phyloP scores from a whole-genome alignment of 75 land plant species.

The Cunninghamia lanceolata region DNA sequence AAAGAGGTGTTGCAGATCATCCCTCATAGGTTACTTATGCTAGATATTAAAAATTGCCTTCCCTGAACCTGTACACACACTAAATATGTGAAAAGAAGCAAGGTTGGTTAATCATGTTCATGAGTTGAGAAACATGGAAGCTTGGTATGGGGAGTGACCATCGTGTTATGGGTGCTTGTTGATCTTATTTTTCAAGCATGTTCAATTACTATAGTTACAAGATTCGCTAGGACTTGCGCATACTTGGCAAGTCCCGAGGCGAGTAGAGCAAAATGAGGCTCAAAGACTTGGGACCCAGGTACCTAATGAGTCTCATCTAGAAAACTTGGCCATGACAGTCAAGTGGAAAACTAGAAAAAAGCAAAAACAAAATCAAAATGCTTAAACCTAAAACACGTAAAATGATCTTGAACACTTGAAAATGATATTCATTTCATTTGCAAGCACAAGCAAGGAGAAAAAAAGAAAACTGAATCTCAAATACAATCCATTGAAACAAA shows the following conservation, averaged over 20 bases:
- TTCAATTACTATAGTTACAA: too few species aligned
- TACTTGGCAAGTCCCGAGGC: too few species aligned
- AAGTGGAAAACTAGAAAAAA: too few species aligned
- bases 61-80: background rate
- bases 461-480: background rate
- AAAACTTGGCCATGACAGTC: too few species aligned
- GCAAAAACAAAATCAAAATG: too few species aligned
- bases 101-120: background rate
- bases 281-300: too few species aligned
- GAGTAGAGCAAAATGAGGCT: too few species aligned
- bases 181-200: background rate
- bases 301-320: too few species aligned
- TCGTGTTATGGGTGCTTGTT: background rate
- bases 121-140: background rate
- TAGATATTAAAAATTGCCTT: background rate
- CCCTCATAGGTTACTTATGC: background rate
- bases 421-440: background rate
- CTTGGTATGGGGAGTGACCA: conserved; percentile 1
- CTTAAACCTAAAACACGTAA: too few species aligned
- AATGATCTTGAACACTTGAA: background rate
- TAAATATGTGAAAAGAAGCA: background rate
- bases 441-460: background rate
- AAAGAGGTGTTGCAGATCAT: background rate
- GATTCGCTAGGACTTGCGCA: too few species aligned
- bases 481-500: too few species aligned